Base-by-base conservation (phyloP, 2,329 filamentous ascomycete genomes). In the Huntiella savannae region DNA sequence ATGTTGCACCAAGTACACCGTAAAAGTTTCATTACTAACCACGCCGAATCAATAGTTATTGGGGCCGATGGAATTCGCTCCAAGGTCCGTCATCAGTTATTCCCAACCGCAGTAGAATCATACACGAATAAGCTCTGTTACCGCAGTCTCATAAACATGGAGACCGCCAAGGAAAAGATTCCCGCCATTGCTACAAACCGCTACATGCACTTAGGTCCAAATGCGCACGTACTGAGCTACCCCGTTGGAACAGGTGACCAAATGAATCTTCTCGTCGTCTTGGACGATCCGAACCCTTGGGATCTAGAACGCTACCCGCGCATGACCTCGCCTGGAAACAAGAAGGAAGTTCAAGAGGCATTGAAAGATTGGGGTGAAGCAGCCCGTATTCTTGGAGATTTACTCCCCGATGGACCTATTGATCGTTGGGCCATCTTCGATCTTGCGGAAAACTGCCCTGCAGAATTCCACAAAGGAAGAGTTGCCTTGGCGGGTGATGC, bases 21-120 rank as follows among this genome's bases (percentile, higher is more conserved):
- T 40, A 22, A 12, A 4, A 19, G 16, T 3, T 19, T 19, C 16
- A 16, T 1, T n/a, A 22, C 37, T 47, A 5, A 36, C 37, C 13
- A 13, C 10, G 8, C 34, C 5, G 51, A 47, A 3, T 37, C 33
- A n/a, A 40, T 51, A 57, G 68, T 75, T 0, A 62, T 80, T 47
- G 75, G 72, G 4, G 77, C 73, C 54, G 77, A 81, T 57, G 77
- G 77, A 0, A 75, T 81, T 54, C 74, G 74, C 55, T 75, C 71
- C 1, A 60, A 63, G 3, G 63, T 70, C 2, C 63, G 77, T 5
- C 55, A 67, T 28, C 55, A 71, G 11, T 56, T 80, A 4, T 59
- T 78, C 2, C 71, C 69, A 0, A 55, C 62, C 2, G 38, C 43
- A n/a, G 28, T 44, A 10, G 62, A 74, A 0, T 56, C 60, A 1